Percentiles rank a stretch among this genome's conserved stretches.
phyloP scores from a whole-genome alignment of 306 rosid species.

The Cicer arietinum region DNA sequence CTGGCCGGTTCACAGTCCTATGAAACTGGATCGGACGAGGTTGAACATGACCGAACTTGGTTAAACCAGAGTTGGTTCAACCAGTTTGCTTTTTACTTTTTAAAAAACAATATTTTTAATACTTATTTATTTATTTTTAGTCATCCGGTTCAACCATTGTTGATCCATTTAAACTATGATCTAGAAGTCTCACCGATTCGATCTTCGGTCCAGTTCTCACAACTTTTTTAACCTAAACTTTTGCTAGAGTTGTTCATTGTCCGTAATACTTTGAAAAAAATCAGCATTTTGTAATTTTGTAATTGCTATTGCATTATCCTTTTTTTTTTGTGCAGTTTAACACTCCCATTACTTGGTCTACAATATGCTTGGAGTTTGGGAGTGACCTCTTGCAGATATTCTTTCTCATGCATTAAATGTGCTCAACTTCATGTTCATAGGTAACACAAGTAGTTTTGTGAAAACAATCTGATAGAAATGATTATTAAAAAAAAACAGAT shows the following conservation, averaged over 20 bases:
- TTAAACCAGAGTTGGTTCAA: no score
- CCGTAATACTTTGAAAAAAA: slow-evolving; percentile 15
- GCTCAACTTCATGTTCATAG: slow-evolving; percentile 52
- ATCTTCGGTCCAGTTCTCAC: no score
- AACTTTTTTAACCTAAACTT: background rate
- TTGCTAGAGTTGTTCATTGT: background rate
- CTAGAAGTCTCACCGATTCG: no score
- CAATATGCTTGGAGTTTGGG: slow-evolving; percentile 61
- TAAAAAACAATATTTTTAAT: no score
- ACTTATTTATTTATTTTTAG: no score
- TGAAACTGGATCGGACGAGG: no score
- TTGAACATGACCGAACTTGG: no score
- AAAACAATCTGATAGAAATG: slow-evolving; percentile 31
- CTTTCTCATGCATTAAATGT: slow-evolving; percentile 50
- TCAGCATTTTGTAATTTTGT: background rate
- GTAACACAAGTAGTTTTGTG: slow-evolving; percentile 49
- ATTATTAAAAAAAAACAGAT: slow-evolving; percentile 17
- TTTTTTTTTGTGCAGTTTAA: slow-evolving; percentile 57
- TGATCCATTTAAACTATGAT: no score
- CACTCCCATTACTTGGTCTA: slow-evolving; percentile 58
- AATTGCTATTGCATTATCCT: slow-evolving; percentile 38
- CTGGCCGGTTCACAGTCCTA: no score
- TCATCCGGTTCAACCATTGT: no score
- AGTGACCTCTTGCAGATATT: slow-evolving; percentile 58
- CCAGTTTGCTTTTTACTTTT: no score